Evolutionary conservation across 2,329 filamentous ascomycete species (phyloP), one percentile per base, ranked within the genome.

Genomic region (Lizonia empirigonia): DNA sequence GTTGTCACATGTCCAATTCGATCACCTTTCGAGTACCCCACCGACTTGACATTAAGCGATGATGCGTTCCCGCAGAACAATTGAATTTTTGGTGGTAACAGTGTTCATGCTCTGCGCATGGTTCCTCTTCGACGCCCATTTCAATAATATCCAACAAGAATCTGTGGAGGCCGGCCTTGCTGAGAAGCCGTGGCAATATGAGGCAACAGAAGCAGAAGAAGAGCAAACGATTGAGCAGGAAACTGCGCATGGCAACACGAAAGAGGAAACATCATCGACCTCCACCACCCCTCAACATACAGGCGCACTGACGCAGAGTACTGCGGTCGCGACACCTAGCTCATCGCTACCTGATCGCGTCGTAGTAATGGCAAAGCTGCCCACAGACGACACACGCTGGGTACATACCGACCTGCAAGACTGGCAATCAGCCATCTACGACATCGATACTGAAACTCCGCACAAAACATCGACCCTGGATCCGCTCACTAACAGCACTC

Each of bases 381-480:
- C 56, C 2, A 47, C 23, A 41, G 60, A 65, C 19, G 59, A 65
- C 37, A 62, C 59, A 37, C 30, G 29, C 22, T 65, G 61, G 60
- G 57, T 62, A 30, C 55, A 63, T 19, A 48, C 33, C 27, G 54
- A 62, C 19, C 41, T 62, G 23, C 44, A 39, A 47, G 59, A 58
- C 45, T 80, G 71, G 45, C 72, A 81, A 79, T 63, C 68, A 66
- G 53, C 76, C 76, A 79, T 59, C 65, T 72, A 34, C 67, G 66
- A 48, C 60, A 50, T 65, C 27, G 58, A 63, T 15, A 55, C 27
- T 13, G 55, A 53, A 48, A 59, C 40, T 42, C 55, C 53, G 7
- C 55, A 57, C 33, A 50, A 51, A 16, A 24, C 7, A 41, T 62
- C 56, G 13, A 56, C 54, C 9, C 38, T 58, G 23, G 52, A 62